Conservation (phyloP, 2,329 filamentous ascomycete species). For the Didymellaceae sp. region DNA sequence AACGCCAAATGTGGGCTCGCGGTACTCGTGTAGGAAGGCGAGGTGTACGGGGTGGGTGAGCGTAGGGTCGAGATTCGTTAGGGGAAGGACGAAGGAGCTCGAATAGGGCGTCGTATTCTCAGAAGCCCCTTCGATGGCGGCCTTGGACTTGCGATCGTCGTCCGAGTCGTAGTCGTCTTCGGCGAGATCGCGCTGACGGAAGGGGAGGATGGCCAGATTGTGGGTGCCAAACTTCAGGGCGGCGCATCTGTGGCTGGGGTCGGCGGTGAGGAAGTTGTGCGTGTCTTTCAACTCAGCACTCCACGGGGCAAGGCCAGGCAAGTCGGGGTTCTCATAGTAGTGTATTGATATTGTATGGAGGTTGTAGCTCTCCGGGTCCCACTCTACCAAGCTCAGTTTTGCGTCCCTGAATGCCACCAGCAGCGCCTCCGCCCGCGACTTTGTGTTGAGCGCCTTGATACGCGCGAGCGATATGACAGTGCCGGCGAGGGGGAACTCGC, state of each 20-base stretch:
- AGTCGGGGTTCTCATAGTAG: slow-evolving; percentile 95
- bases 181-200: slow-evolving; percentile 83
- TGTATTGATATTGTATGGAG: slow-evolving; percentile 93
- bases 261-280: slow-evolving; percentile 82
- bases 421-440: slow-evolving; percentile 82
- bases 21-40: slow-evolving; percentile 93
- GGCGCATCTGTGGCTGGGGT: slow-evolving; percentile 91
- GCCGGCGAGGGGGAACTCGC: slow-evolving; percentile 83
- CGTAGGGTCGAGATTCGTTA: slow-evolving; percentile 85
- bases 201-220: slow-evolving; percentile 91
- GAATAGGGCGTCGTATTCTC: slow-evolving; percentile 73
- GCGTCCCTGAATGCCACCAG: slow-evolving; percentile 87
- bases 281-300: slow-evolving; percentile 75
- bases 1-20: slow-evolving; percentile 96
- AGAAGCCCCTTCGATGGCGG: slow-evolving; percentile 43
- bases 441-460: slow-evolving; percentile 74
- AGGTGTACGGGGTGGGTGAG: slow-evolving; percentile 90
- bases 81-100: slow-evolving; percentile 89
- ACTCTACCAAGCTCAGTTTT: slow-evolving; percentile 90
- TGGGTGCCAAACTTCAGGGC: slow-evolving; percentile 89
- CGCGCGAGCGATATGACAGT: slow-evolving; percentile 83
- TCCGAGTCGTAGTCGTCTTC: slow-evolving; percentile 92
- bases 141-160: slow-evolving; percentile 59
- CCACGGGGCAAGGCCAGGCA: slow-evolving; percentile 78
- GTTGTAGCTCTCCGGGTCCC: slow-evolving; percentile 80